Evolutionary conservation across 306 rosid species (phyloP).

Genomic region (Spatholobus suberectus): DNA sequence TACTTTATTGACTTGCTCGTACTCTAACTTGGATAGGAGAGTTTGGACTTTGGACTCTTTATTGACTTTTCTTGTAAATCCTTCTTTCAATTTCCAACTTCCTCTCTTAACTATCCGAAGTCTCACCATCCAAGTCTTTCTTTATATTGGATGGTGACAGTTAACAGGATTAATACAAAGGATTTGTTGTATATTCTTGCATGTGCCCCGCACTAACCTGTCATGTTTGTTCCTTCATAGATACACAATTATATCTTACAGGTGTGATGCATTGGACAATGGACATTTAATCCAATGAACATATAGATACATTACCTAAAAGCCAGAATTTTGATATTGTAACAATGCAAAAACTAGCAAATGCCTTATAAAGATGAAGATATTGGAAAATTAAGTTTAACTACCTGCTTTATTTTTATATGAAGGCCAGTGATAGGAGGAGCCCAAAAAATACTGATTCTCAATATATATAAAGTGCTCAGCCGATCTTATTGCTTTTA

Average conservation of each 20-base stretch:
- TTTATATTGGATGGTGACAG: background rate
- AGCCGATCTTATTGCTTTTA: constrained; percentile 77
- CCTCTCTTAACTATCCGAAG: background rate
- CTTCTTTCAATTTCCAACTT: background rate
- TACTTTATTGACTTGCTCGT: background rate
- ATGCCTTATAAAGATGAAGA: background rate
- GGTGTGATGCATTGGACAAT: background rate
- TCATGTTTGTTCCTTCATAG: background rate
- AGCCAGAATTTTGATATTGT: background rate
- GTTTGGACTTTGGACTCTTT: too few relatives aligned
- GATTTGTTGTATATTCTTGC: background rate
- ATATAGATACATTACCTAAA: background rate
- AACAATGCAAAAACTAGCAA: background rate
- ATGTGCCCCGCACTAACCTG: background rate
- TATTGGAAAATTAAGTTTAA: background rate
- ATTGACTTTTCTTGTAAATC: too few relatives aligned
- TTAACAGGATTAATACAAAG: background rate
- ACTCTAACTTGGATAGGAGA: too few relatives aligned
- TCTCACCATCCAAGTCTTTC: background rate
- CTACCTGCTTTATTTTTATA: constrained; percentile 78
- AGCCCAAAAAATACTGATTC: constrained; percentile 77
- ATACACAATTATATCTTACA: background rate
- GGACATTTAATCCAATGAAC: too few relatives aligned
- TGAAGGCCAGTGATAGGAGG: constrained; percentile 75
- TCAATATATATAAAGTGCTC: constrained; percentile 68